Conservation (phyloP, 2,329 filamentous ascomycete genomes). For the Trichoderma polysporum region DNA sequence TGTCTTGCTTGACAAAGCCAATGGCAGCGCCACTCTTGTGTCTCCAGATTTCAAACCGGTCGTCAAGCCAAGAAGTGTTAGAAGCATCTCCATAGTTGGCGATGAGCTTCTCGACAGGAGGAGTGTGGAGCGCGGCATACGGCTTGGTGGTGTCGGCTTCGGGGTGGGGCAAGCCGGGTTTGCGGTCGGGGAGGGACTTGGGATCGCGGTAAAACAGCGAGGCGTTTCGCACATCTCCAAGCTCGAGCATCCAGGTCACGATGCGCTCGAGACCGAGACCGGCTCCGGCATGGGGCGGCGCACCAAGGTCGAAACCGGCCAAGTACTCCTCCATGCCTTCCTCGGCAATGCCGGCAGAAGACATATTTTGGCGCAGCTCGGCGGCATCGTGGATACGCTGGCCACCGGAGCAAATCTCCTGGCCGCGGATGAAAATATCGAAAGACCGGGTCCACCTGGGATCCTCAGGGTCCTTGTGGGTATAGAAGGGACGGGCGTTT, state of each 20-base stretch:
- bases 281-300: slow-evolving; percentile 84
- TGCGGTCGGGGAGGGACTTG: slow-evolving; percentile 73
- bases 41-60: slow-evolving; percentile 84
- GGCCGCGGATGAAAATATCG: slow-evolving; percentile 89
- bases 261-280: slow-evolving; percentile 89
- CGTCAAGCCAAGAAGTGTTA: slow-evolving; percentile 91
- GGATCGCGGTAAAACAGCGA: slow-evolving; percentile 87
- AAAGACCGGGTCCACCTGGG: slow-evolving; percentile 82
- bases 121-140: slow-evolving; percentile 55
- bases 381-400: slow-evolving; percentile 85
- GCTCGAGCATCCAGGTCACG: slow-evolving; percentile 78
- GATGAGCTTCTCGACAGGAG: slow-evolving; percentile 81
- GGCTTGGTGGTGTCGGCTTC: slow-evolving; percentile 72
- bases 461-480: slow-evolving; percentile 77
- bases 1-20: slow-evolving; percentile 74
- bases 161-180: slow-evolving; percentile 72
- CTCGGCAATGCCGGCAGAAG: slow-evolving; percentile 70
- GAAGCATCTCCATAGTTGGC: slow-evolving; percentile 94
- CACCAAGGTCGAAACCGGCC: slow-evolving; percentile 82
- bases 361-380: slow-evolving; percentile 76
- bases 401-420: slow-evolving; percentile 88
- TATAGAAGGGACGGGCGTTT: slow-evolving; percentile 84
- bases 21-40: slow-evolving; percentile 82
- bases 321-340: slow-evolving; percentile 89
- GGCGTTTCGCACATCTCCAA: slow-evolving; percentile 86